phyloP scores from a whole-genome alignment of 371 early-diverging fungal species.

The Nosema muscidifuracis region DNA sequence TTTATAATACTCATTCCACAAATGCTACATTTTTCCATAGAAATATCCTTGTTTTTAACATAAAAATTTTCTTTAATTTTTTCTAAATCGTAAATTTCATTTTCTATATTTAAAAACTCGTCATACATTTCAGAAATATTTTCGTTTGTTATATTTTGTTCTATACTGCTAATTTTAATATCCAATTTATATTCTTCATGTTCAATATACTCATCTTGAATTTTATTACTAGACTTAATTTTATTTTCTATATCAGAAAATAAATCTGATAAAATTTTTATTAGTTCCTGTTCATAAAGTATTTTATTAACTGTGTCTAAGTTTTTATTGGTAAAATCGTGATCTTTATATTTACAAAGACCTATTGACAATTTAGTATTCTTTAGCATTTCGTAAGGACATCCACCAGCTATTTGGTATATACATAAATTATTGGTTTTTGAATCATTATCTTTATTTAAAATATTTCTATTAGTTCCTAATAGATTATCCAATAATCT shows the following conservation, averaged over 20 bases:
- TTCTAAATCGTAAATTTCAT: constrained; percentile 6
- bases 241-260: neutral
- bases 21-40: constrained; percentile 3
- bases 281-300: neutral
- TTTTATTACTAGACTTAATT: neutral
- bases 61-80: constrained; percentile 17
- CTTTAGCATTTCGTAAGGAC: constrained; percentile 42
- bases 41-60: constrained; percentile 10
- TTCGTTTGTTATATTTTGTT: neutral
- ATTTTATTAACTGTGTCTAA: neutral
- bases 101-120: neutral
- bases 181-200: constrained; percentile 4
- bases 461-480: constrained; percentile 25
- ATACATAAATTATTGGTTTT: constrained; percentile 37
- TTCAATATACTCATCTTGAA: neutral
- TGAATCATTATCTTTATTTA: neutral
- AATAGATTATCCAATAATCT: constrained; percentile 28
- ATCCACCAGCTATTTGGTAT: constrained; percentile 55
- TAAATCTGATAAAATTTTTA: neutral
- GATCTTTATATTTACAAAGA: constrained; percentile 23
- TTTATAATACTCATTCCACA: constrained; percentile 14
- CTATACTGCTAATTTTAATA: neutral
- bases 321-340: neutral
- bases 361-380: constrained; percentile 37
- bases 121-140: constrained; percentile 9